A percentile compares a stretch with the other conserved stretches of the same genome.
phyloP scores from a whole-genome alignment of 2,329 filamentous ascomycete genomes.

The Colletotrichum cuscutae region DNA sequence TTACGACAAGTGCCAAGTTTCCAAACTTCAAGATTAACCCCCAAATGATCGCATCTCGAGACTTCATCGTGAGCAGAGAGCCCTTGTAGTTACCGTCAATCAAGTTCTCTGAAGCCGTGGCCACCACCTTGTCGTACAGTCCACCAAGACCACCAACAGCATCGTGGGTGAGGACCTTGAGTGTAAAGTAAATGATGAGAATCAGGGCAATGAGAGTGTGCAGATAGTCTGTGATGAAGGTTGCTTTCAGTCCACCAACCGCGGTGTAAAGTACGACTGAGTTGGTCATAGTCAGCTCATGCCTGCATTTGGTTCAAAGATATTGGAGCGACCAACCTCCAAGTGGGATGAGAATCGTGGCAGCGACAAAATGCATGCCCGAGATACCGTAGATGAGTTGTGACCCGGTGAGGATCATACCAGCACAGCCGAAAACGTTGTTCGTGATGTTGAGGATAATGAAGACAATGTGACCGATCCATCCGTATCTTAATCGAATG shows the following conservation, averaged over 20 bases:
- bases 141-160: background rate
- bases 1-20: background rate
- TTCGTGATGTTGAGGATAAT: background rate
- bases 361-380: background rate
- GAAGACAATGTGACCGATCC: background rate
- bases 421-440: background rate
- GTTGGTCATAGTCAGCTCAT: background rate
- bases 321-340: background rate
- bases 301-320: background rate
- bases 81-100: constrained; percentile 7
- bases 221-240: background rate
- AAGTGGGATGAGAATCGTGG: background rate
- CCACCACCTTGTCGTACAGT: background rate
- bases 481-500: background rate
- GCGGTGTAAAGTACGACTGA: background rate
- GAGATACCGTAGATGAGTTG: background rate
- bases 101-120: constrained; percentile 1
- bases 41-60: constrained; percentile 4
- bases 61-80: constrained; percentile 13
- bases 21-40: background rate
- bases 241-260: background rate
- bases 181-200: background rate
- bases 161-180: background rate
- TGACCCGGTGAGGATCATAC: background rate
- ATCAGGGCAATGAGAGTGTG: background rate